Evolutionary conservation across 106 monocot genomes (phyloP), one percentile per base, ranked within the genome.

Genomic region (Ottelia alismoides): DNA sequence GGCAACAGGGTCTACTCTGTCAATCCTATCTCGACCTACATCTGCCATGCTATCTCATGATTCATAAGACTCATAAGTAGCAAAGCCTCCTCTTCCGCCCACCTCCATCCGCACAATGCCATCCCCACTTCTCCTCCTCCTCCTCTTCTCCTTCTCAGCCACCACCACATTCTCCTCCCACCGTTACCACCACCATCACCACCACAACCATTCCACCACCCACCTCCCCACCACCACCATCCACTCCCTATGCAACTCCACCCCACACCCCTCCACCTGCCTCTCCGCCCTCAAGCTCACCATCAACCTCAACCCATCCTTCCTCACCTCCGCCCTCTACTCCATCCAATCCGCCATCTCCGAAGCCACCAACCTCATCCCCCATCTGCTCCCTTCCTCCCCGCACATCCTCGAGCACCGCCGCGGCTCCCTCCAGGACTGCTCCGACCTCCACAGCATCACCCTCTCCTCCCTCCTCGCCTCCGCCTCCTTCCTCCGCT

Each of bases 211-310:
- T n/a, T n/a, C n/a, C n/a, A 46, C 27, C 59, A 51, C 24, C 40
- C 20, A 7, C 53, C 48, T 47, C 23, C 23, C 67, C 26, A 19
- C 56, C 40, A 6, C 45, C 12, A 22, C 22, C 29, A 18, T 53
- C 49, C 27, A 49, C 18, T 52, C 63, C 20, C 26, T 82, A 25
- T 92, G 85, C 78, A 25, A 58, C 11, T 58, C 81, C 52, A 85
- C 92, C 18, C 92, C 86, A 0, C 70, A 74, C 74, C 86, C 79
- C 5, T 12, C 50, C 10, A 21, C 76, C 47, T 92, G 92, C 74
- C 46, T 86, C 25, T 43, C 63, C 31, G 74, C 92, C 52, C 45
- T 71, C 49, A 72, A 80, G 29, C 55, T 76, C 67, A 45, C 75
- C 56, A 65, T 74, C 50, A 27, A 24, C 61, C 63, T 75, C 67